These are phyloP conservation scores for Conticribra weissflogii DNA, from an alignment of 108 stramenopile species.

Conservation along the genomic window DNA sequence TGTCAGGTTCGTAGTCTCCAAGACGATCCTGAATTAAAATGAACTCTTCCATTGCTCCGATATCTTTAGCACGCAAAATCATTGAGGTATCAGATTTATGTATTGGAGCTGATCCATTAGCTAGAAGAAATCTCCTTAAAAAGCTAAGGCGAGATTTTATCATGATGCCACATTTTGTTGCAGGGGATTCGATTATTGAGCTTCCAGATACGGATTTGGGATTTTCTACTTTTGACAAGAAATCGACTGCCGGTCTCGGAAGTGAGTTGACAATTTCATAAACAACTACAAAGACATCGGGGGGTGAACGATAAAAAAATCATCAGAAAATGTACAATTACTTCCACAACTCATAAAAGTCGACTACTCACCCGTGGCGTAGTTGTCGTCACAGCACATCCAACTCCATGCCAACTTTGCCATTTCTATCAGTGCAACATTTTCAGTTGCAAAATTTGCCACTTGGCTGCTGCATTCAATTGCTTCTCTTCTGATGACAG, in stretches of 20 bases:
- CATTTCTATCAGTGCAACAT: slow-evolving; percentile 33
- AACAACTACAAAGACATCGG: slow-evolving; percentile 6
- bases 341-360: neutral
- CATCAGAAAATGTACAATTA: no score
- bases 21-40: slow-evolving; percentile 19
- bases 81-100: slow-evolving; percentile 46
- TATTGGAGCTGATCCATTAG: slow-evolving; percentile 15
- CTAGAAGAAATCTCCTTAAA: slow-evolving; percentile 43
- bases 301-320: no score
- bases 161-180: slow-evolving; percentile 34
- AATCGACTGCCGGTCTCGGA: slow-evolving; percentile 13
- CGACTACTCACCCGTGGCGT: slow-evolving; percentile 4
- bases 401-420: slow-evolving; percentile 44
- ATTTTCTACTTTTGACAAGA: slow-evolving; percentile 29
- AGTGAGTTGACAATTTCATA: slow-evolving; percentile 16
- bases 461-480: slow-evolving; percentile 15
- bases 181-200: slow-evolving; percentile 41
- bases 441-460: neutral
- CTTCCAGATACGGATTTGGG: slow-evolving; percentile 18
- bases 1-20: slow-evolving; percentile 25
- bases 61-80: slow-evolving; percentile 46
- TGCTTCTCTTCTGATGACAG: slow-evolving; percentile 42
- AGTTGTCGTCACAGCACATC: slow-evolving; percentile 41
- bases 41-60: slow-evolving; percentile 43
- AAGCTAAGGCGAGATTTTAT: slow-evolving; percentile 36